Base-by-base conservation (phyloP, 768 basidiomycete genomes). In the Suillus variegatus region DNA sequence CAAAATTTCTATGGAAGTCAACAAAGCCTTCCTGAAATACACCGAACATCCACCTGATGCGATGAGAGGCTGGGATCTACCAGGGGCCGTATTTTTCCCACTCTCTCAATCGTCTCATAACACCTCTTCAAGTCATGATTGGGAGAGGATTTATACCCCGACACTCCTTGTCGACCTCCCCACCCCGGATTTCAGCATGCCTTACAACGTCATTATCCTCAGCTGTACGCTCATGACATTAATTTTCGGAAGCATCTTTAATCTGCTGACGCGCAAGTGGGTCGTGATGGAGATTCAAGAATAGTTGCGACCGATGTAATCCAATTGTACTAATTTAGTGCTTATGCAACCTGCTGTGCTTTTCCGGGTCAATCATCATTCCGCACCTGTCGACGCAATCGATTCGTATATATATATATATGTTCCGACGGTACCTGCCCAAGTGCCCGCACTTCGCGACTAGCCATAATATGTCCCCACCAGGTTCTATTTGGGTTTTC, bases 161-260 rank as follows among this genome's bases (percentile, higher is more conserved):
- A 84, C 89, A 10, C 82, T 97, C 32, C 86, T 99, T 44, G 87
- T 96, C 54, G 94, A 96, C 75, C 85, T 97, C n/a, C 91, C 97
- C n/a, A 95, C 94, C 43, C 97, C 97, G 0, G 97, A 99, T 76
- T 99, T 99, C 75, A 95, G 93, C 76, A 99, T 99, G 97, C 97
- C 97, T 1, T 99, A 99, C 81, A 99, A 99, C 79, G 97, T 99
- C 56, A 98, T 99, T 77, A 98, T 98, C 72, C 91, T 99, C 82
- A 95, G 87, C 65, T 94, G 91, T 73, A 95, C 94, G 12, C 80
- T 98, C 49, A 85, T 97, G 61, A 95, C 96, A 55, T 87, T 97
- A 68, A 88, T 96, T 63, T 99, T 99, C 77, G 97, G 97, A 64
- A 93, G 88, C 71, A 78, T 97, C 55, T 95, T 98, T 79, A 98